These are phyloP conservation scores for Glycine soja DNA, from an alignment of 306 rosid genomes.

Conservation along the genomic window DNA sequence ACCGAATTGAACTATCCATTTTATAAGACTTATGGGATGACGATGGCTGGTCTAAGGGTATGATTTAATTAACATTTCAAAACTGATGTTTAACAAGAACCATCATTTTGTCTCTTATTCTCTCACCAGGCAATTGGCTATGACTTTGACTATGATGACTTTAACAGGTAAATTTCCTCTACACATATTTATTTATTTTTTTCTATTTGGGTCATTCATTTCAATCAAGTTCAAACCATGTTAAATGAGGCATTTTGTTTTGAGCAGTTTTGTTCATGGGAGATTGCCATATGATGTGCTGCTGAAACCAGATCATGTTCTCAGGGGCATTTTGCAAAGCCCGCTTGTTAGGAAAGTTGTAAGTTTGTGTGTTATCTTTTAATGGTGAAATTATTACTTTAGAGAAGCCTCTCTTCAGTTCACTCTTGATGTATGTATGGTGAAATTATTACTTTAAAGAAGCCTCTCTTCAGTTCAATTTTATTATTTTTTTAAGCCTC, in stretches of 20 bases:
- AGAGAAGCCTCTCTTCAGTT: background rate
- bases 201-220: slow-evolving; percentile 14
- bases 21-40: slow-evolving; percentile 84
- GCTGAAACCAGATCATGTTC: slow-evolving; percentile 77
- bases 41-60: slow-evolving; percentile 95
- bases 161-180: slow-evolving; percentile 64
- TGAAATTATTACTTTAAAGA: too few species aligned
- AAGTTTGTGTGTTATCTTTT: slow-evolving; percentile 44
- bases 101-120: slow-evolving; percentile 31
- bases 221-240: background rate
- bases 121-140: slow-evolving; percentile 76
- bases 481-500: too few species aligned
- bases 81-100: slow-evolving; percentile 11
- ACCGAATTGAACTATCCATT: slow-evolving; percentile 62
- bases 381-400: slow-evolving; percentile 10
- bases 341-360: slow-evolving; percentile 82
- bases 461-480: too few species aligned
- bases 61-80: slow-evolving; percentile 13
- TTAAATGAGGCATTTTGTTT: slow-evolving; percentile 32
- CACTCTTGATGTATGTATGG: background rate
- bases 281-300: slow-evolving; percentile 70
- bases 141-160: slow-evolving; percentile 69
- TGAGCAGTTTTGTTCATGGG: slow-evolving; percentile 79
- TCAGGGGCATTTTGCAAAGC: slow-evolving; percentile 75
- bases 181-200: too few species aligned